phyloP scores from a whole-genome alignment of 2,329 filamentous ascomycete genomes.

The Clonostachys solani region DNA sequence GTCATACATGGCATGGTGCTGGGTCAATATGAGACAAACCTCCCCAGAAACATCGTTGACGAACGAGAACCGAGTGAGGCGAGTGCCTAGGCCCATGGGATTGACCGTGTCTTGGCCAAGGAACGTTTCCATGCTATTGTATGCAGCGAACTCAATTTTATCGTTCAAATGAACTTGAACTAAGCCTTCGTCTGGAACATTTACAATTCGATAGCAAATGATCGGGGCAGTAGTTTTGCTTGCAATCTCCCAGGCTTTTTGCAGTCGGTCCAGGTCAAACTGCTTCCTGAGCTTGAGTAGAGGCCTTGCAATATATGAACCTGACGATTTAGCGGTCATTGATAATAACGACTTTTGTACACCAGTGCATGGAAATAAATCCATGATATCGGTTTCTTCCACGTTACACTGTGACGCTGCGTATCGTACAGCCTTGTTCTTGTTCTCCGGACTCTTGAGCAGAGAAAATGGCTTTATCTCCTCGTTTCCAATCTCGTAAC shows the following conservation, averaged over 20 bases:
- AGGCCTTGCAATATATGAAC: not conserved
- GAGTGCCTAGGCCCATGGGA: conserved; percentile 11
- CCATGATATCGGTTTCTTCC: too few relatives aligned
- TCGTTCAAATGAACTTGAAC: conserved; percentile 33
- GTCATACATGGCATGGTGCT: conserved; percentile 13
- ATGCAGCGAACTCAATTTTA: conserved; percentile 19
- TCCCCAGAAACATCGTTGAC: conserved; percentile 1
- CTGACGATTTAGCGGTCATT: not conserved
- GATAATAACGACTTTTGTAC: conserved; percentile 3
- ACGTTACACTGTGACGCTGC: too few relatives aligned
- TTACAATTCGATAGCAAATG: not conserved
- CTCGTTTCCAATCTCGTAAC: too few relatives aligned
- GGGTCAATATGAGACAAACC: conserved; percentile 2
- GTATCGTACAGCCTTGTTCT: too few relatives aligned
- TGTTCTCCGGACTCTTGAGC: too few relatives aligned
- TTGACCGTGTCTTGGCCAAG: conserved; percentile 21
- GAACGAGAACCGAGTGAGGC: conserved; percentile 10
- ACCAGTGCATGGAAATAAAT: not conserved
- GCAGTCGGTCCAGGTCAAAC: not conserved
- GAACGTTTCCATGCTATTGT: conserved; percentile 20
- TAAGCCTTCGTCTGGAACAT: conserved; percentile 18
- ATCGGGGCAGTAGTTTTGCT: not conserved
- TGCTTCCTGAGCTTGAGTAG: not conserved
- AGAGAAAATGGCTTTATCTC: too few relatives aligned
- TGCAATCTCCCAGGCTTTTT: not conserved